A percentile compares a stretch with the other conserved stretches of the same genome.
phyloP scores from a whole-genome alignment of 1,284 basidiomycete genomes.

The Gomphus bonarii region DNA sequence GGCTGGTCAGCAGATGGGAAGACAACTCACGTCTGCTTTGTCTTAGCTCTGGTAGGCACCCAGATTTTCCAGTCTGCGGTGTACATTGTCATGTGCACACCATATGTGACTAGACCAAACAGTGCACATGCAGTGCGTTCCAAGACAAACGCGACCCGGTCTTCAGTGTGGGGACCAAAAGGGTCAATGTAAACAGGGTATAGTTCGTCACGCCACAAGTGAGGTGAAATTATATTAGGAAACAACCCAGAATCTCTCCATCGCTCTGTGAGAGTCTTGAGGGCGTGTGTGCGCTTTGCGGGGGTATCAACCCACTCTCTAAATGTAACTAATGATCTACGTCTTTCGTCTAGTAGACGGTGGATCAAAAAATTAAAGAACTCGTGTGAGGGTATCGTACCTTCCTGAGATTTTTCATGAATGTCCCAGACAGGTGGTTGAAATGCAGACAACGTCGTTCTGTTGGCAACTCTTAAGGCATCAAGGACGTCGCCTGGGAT shows the following conservation, averaged over 20 bases:
- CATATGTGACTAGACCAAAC: conserved; percentile 86
- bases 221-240: conserved; percentile 54
- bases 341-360: background rate
- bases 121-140: conserved; percentile 84
- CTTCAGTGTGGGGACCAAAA: conserved; percentile 35
- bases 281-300: conserved; percentile 43
- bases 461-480: conserved; percentile 35
- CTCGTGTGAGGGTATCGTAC: background rate
- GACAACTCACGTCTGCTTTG: conserved; percentile 72
- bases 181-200: conserved; percentile 77
- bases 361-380: background rate
- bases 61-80: conserved; percentile 58
- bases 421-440: conserved; percentile 32
- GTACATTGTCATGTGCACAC: conserved; percentile 76
- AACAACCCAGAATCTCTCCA: conserved; percentile 62
- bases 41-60: conserved; percentile 79
- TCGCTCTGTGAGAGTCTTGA: conserved; percentile 53
- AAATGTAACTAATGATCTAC: conserved; percentile 33
- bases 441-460: conserved; percentile 13
- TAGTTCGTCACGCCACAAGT: conserved; percentile 76
- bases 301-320: conserved; percentile 39
- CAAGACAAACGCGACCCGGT: conserved; percentile 76
- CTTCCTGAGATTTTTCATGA: background rate
- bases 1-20: background rate
- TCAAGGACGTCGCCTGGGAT: conserved; percentile 47